These are phyloP conservation scores for Paecilomyces sp. DNA, from an alignment of 2,329 filamentous ascomycete genomes.

Conservation along the genomic window DNA sequence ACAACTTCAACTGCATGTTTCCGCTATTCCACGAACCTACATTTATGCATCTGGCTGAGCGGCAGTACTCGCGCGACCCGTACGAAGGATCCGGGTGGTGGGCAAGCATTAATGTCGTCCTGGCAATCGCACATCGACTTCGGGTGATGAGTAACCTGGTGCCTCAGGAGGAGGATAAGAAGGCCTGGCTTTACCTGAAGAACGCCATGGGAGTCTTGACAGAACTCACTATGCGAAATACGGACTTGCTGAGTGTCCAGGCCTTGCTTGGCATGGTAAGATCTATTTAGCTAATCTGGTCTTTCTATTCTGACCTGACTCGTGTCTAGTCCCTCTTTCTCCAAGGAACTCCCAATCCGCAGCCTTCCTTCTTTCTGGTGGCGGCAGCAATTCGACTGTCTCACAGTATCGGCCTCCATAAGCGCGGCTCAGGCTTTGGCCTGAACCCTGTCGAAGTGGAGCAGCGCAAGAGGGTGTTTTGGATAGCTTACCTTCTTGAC, in stretches of 20 bases:
- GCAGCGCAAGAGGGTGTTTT: constrained; percentile 73
- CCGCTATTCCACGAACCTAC: constrained; percentile 95
- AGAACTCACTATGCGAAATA: constrained; percentile 92
- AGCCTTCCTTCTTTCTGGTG: constrained; percentile 85
- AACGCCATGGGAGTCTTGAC: constrained; percentile 92
- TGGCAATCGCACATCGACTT: constrained; percentile 88
- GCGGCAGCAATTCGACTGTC: constrained; percentile 84
- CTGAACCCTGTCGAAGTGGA: constrained; percentile 91
- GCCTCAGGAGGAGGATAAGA: constrained; percentile 82
- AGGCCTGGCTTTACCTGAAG: constrained; percentile 92
- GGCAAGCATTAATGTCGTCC: constrained; percentile 87
- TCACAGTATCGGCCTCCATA: constrained; percentile 92
- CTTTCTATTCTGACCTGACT: constrained; percentile 6
- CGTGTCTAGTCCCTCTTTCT: constrained; percentile 67
- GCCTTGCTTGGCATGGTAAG: constrained; percentile 78
- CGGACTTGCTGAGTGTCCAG: constrained; percentile 89
- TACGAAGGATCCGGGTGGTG: constrained; percentile 97
- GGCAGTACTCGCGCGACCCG: constrained; percentile 85
- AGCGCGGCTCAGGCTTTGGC: constrained; percentile 85
- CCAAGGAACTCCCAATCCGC: constrained; percentile 92
- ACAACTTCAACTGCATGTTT: constrained; percentile 99
- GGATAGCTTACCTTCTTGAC: constrained; percentile 68
- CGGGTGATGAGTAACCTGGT: constrained; percentile 94
- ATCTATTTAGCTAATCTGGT: not conserved
- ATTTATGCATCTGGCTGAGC: constrained; percentile 94